Evolutionary conservation across 2,329 filamentous ascomycete genomes (phyloP).

Genomic region (Boeremia lycopersici): DNA sequence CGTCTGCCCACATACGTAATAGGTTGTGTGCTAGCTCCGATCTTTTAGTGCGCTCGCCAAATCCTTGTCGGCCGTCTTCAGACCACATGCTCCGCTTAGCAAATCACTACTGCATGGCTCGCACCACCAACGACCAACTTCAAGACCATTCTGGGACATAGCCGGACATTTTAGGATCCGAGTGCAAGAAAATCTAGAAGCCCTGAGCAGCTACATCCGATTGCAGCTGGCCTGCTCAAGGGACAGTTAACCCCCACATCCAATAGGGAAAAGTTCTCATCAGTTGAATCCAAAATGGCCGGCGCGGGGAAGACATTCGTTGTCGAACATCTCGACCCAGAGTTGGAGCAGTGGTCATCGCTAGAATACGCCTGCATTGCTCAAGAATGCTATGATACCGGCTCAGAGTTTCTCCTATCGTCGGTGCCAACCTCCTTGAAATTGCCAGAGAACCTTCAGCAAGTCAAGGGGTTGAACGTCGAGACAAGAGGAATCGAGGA

Average conservation of each 20-base stretch:
- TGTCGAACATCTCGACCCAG: constrained; percentile 94
- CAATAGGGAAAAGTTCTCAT: constrained; percentile 18
- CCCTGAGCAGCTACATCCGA: constrained; percentile 2
- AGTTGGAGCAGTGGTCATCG: constrained; percentile 91
- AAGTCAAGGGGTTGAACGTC: constrained; percentile 68
- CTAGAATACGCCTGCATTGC: constrained; percentile 92
- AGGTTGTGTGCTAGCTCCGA: constrained; percentile 21
- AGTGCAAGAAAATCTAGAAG: not conserved
- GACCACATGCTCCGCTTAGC: constrained; percentile 31
- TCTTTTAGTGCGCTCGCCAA: constrained; percentile 21
- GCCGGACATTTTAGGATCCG: constrained; percentile 3
- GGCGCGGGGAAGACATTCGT: constrained; percentile 73
- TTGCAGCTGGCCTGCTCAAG: not conserved
- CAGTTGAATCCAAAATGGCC: constrained; percentile 31
- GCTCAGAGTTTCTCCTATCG: constrained; percentile 78
- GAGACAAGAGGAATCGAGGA: constrained; percentile 82
- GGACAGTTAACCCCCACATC: constrained; percentile 2
- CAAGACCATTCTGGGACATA: constrained; percentile 12
- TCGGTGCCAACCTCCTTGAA: constrained; percentile 74
- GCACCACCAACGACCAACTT: constrained; percentile 13
- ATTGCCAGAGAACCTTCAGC: constrained; percentile 63
- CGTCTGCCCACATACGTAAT: constrained; percentile 16
- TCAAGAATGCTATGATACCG: constrained; percentile 71
- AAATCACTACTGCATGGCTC: constrained; percentile 35
- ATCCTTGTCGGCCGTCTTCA: constrained; percentile 18